These are phyloP conservation scores for Hanseniaspora gamundiae DNA, from an alignment of 1,139 yeast species.

Conservation along the genomic window DNA sequence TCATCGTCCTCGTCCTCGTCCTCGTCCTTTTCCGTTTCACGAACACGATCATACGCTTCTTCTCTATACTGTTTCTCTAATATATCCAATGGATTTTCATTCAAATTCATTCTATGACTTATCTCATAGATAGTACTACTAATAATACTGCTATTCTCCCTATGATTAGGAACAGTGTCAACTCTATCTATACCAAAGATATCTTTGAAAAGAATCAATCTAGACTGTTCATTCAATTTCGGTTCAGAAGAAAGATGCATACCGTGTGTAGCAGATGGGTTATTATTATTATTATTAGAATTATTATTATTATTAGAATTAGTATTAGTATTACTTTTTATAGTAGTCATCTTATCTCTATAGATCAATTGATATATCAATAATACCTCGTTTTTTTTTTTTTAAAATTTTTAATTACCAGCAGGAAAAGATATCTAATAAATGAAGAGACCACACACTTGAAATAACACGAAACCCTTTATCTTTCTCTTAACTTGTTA, in stretches of 20 bases:
- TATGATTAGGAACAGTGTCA: neutral
- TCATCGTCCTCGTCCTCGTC: too few relatives aligned
- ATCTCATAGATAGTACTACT: neutral
- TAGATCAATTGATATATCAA: too few relatives aligned
- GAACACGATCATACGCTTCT: neutral
- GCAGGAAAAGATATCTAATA: too few relatives aligned
- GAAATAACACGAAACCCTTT: too few relatives aligned
- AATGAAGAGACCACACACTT: too few relatives aligned
- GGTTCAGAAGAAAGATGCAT: neutral
- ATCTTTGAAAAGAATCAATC: neutral
- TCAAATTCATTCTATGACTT: neutral
- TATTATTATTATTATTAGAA: neutral
- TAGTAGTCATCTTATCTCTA: neutral
- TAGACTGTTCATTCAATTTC: neutral
- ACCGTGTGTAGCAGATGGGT: too few relatives aligned
- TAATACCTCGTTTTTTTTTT: too few relatives aligned
- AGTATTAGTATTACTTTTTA: constrained; percentile 6
- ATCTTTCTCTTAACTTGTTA: too few relatives aligned
- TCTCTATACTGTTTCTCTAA: neutral
- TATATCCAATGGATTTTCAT: neutral
- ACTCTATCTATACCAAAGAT: neutral
- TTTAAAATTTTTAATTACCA: too few relatives aligned
- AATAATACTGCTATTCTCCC: neutral
- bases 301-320: constrained; percentile 7
- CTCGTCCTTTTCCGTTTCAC: too few relatives aligned